Evolutionary conservation across 257 asterid species (phyloP), one percentile per base, ranked within the genome.

Genomic region (Nicotiana sylvestris): DNA sequence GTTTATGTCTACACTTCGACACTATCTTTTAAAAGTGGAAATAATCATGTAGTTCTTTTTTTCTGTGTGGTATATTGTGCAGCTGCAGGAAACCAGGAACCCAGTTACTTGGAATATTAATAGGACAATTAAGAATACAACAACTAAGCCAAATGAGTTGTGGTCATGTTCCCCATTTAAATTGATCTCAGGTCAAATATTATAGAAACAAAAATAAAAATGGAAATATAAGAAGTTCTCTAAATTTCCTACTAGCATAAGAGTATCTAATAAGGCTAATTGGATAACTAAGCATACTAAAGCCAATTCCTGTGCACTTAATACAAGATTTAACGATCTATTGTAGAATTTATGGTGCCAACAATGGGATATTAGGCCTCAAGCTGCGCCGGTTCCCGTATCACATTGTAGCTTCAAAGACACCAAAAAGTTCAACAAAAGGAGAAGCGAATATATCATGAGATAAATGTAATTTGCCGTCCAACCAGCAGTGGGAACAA

Each of bases 341-440:
- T 25, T 46, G 79, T 72, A 21, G 78, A 70, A 70, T 11, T 56
- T 29, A 21, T 11, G 58, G 58, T 70, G 11, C 78, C 58, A 70
- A 70, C 16, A 56, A 70, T 43, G 46, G 78, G 10, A 39, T 70
- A 37, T 32, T 39, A 70, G 35, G 11, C n/a, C 61, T 72, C 51
- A 72, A 72, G 18, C 21, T 72, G 60, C 13, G 13, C 61, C 39
- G 49, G 39, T 72, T 43, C 12, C 37, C 7, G 5, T 25, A 11
- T 25, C 60, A 72, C n/a, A 72, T 46, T 72, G 60, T 72, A 72
- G 79, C 79, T 72, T 72, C 79, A 46, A 72, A 72, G 61, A 46
- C 21, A 46, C n/a, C 25, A 25, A 72, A 25, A 15, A 6, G 61
- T 25, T 72, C 12, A 43, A 6, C 51, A 46, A 72, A 39, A 25